Evolutionary conservation across 305 asterid species (phyloP).

Genomic region (Plantago lanceolata): DNA sequence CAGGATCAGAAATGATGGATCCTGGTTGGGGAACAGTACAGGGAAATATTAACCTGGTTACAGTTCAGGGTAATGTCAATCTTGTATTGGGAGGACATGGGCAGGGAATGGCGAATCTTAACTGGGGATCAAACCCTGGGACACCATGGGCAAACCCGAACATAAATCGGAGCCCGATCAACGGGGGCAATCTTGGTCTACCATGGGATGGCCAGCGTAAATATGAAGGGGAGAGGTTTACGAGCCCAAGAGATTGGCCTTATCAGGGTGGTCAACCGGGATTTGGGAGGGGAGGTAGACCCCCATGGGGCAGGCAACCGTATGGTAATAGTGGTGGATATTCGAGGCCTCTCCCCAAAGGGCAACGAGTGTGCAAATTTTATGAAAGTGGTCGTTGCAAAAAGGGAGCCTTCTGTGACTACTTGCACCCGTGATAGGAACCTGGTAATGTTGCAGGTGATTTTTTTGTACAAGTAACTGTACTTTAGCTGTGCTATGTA

Average conservation of each 20-base stretch:
- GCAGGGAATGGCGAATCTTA: slow-evolving; percentile 46
- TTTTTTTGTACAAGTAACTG: slow-evolving; percentile 3
- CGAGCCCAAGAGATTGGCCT: slow-evolving; percentile 61
- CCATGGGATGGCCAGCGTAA: slow-evolving; percentile 71
- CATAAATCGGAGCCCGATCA: slow-evolving; percentile 41
- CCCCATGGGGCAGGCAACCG: slow-evolving; percentile 60
- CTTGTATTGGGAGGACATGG: slow-evolving; percentile 55
- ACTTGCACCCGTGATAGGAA: slow-evolving; percentile 59
- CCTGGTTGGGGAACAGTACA: slow-evolving; percentile 50
- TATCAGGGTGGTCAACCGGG: slow-evolving; percentile 53
- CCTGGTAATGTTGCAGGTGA: slow-evolving; percentile 13
- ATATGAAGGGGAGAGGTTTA: slow-evolving; percentile 57
- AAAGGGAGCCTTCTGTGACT: slow-evolving; percentile 83
- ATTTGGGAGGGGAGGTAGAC: slow-evolving; percentile 59
- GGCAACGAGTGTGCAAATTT: slow-evolving; percentile 80
- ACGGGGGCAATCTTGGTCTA: slow-evolving; percentile 28
- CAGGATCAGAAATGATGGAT: slow-evolving; percentile 39
- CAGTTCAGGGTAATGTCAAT: slow-evolving; percentile 59
- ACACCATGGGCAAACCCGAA: slow-evolving; percentile 49
- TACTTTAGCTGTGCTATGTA: slow-evolving; percentile 1
- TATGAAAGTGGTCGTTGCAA: slow-evolving; percentile 82
- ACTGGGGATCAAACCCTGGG: slow-evolving; percentile 50
- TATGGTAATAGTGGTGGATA: slow-evolving; percentile 60
- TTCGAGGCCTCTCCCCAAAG: slow-evolving; percentile 56
- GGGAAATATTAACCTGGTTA: slow-evolving; percentile 56